Percentiles rank a stretch among this genome's conserved stretches.
Conservation (phyloP, 2,329 filamentous ascomycete genomes). For the Diaporthe sp. region DNA sequence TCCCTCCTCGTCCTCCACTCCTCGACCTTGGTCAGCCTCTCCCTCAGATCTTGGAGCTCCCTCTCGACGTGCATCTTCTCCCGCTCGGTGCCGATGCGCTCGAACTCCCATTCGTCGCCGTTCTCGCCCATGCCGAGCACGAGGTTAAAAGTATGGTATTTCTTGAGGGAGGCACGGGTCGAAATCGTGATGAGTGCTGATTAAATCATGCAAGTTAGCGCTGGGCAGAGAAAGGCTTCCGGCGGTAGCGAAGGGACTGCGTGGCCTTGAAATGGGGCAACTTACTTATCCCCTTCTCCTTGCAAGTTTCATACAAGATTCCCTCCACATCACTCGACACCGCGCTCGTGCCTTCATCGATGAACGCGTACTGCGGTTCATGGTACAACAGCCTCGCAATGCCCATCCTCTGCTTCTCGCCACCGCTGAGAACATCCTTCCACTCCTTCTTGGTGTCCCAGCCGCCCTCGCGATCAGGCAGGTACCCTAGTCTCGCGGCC, state of each 20-base stretch:
- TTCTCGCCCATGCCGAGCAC: constrained; percentile 83
- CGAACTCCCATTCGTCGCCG: constrained; percentile 91
- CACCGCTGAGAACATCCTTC: constrained; percentile 97
- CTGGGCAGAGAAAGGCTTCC: constrained; percentile 18
- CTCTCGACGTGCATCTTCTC: constrained; percentile 95
- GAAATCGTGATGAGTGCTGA: constrained; percentile 92
- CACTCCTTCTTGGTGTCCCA: constrained; percentile 98
- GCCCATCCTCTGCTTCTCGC: constrained; percentile 95
- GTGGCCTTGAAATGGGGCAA: constrained; percentile 39
- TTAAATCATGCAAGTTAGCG: constrained; percentile 38
- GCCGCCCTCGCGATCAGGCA: constrained; percentile 91
- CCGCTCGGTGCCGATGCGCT: constrained; percentile 90
- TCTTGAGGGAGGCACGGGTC: constrained; percentile 92
- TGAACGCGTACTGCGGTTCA: constrained; percentile 91
- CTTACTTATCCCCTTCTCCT: constrained; percentile 92
- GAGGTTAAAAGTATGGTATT: constrained; percentile 94
- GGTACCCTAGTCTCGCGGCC: constrained; percentile 86
- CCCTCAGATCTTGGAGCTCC: constrained; percentile 85
- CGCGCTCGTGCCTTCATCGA: constrained; percentile 95
- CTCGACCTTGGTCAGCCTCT: constrained; percentile 83
- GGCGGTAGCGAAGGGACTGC: too few species aligned
- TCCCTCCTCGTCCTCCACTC: constrained; percentile 81
- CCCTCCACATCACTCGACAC: constrained; percentile 96
- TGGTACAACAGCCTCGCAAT: constrained; percentile 94
- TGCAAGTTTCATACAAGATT: constrained; percentile 90